phyloP scores from a whole-genome alignment of 768 basidiomycete species.

The Panus rudis region DNA sequence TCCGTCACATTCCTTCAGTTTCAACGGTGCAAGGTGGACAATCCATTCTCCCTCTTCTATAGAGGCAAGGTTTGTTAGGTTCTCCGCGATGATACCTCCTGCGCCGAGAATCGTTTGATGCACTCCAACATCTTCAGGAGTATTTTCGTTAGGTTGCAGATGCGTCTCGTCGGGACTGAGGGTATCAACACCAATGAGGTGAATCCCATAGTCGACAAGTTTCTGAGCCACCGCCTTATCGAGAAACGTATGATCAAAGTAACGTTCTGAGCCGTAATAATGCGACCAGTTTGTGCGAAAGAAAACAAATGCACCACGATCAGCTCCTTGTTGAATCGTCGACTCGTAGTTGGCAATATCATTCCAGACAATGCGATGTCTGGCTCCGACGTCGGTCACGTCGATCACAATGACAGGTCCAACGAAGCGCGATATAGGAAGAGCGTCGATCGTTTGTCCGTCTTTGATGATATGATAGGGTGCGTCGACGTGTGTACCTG shows the following conservation, averaged over 20 bases:
- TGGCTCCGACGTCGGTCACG: constrained; percentile 22
- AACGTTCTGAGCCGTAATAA: constrained; percentile 40
- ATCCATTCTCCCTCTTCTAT: constrained; percentile 31
- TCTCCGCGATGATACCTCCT: constrained; percentile 64
- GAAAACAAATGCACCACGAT: constrained; percentile 38
- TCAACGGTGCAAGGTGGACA: constrained; percentile 54
- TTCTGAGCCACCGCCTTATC: constrained; percentile 41
- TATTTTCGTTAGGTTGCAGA: constrained; percentile 2
- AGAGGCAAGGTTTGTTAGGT: constrained; percentile 48
- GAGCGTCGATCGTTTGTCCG: constrained; percentile 49
- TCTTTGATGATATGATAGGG: constrained; percentile 61
- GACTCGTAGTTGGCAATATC: constrained; percentile 20
- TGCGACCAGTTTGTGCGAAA: constrained; percentile 58
- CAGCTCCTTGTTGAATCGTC: constrained; percentile 7
- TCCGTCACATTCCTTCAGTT: constrained; percentile 47
- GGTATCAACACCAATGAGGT: constrained; percentile 54
- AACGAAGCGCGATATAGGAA: constrained; percentile 53
- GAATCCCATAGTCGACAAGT: constrained; percentile 44
- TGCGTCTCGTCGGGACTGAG: constrained; percentile 53
- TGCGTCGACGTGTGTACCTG: constrained; percentile 75
- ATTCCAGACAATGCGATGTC: constrained; percentile 11
- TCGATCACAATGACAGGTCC: constrained; percentile 46
- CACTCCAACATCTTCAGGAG: constrained; percentile 22
- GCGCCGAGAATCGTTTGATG: constrained; percentile 55
- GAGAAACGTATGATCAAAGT: constrained; percentile 61